Evolutionary conservation across 139 green algal species (phyloP), one percentile per base, ranked within the genome.

Genomic region (Cymbomonas tetramitiformis): DNA sequence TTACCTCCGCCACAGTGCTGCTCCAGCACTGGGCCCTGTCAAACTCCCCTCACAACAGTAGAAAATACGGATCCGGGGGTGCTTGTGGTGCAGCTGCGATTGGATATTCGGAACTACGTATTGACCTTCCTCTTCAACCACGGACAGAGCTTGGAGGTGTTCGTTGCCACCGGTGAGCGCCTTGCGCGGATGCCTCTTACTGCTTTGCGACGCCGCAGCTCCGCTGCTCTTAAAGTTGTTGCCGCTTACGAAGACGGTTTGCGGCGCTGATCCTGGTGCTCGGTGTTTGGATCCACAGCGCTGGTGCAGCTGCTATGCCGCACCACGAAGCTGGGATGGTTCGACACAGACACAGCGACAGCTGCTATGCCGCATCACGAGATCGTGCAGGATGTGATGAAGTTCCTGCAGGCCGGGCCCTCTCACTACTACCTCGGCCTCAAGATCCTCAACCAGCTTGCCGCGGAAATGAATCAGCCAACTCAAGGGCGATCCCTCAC

Each of bases 261-360:
- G n/a, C n/a, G n/a, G n/a, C n/a, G n/a, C n/a, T n/a, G n/a, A n/a
- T n/a, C n/a, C n/a, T n/a, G n/a, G n/a, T n/a, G n/a, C n/a, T n/a
- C n/a, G n/a, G n/a, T n/a, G n/a, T n/a, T n/a, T n/a, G n/a, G n/a
- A n/a, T n/a, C n/a, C n/a, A n/a, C n/a, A 6, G 73, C 64, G 2
- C 64, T 93, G 23, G 58, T 87, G 21, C 82, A 85, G 75, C 74
- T 98, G 61, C 72, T 98, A 51, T 92, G 77, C 57, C 84, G 90
- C 44, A 87, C 85, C 30, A 84, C 79, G 30, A 97, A 97, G 74
- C 75, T 96, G 24, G 86, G 80, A 8, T 98, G 90, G 90, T 94
- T 93, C 56, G 87, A 98, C 26, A 39, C 64, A 12, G 46, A 54
- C 8, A 55, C 80, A 31, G 86, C 95, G 15, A n/a, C n/a, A n/a